These are phyloP conservation scores for Chrysanthemum lavandulifolium DNA, from an alignment of 129 eudicot species.

Conservation along the genomic window DNA sequence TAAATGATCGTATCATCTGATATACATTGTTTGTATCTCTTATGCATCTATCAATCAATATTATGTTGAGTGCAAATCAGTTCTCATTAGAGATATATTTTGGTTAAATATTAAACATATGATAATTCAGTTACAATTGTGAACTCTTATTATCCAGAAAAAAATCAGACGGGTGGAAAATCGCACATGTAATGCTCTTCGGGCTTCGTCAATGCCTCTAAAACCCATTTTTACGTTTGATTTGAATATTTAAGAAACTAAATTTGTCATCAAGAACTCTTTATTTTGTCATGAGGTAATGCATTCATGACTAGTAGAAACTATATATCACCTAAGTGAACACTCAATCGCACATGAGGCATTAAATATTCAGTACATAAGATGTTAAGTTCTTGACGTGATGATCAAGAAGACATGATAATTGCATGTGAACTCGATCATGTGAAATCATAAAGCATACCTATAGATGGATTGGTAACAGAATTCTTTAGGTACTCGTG, in stretches of 20 bases:
- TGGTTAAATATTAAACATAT: too few species aligned
- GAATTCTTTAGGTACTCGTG: slow-evolving; percentile 11
- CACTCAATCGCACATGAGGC: background rate
- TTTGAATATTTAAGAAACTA: background rate
- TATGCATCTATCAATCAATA: too few species aligned
- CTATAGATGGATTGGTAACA: background rate
- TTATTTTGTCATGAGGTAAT: background rate
- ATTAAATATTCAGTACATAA: background rate
- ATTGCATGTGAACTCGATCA: background rate
- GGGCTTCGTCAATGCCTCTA: too few species aligned
- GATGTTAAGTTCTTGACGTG: slow-evolving; percentile 12
- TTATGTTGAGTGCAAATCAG: too few species aligned
- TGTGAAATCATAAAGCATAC: background rate
- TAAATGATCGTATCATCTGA: too few species aligned
- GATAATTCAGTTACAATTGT: too few species aligned
- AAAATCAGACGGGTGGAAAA: too few species aligned
- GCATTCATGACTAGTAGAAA: background rate
- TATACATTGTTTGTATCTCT: too few species aligned
- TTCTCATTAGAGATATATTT: too few species aligned
- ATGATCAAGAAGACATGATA: background rate
- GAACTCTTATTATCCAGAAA: too few species aligned
- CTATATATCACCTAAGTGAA: background rate
- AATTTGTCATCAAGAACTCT: background rate
- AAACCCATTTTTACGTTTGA: too few species aligned
- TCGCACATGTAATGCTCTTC: too few species aligned